A percentile compares a stretch with the other conserved stretches of the same genome.
These are phyloP conservation scores for Tolypocladium inflatum DNA, from an alignment of 2,329 filamentous ascomycete species.

Conservation along the genomic window DNA sequence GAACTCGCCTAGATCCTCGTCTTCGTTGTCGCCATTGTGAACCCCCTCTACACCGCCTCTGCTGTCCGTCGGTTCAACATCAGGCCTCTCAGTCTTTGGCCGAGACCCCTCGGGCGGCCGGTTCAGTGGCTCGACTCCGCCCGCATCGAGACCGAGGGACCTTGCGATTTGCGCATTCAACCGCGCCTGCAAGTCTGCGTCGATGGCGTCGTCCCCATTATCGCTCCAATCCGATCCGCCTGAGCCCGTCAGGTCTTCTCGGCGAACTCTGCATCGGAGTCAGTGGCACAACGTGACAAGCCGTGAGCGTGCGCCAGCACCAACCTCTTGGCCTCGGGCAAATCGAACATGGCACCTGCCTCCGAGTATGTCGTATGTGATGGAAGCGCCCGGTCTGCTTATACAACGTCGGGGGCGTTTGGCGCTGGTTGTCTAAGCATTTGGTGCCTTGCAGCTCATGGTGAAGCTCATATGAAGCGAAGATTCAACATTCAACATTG, in stretches of 20 bases:
- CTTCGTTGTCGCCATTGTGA: slow-evolving; percentile 14
- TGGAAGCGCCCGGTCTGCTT: neutral
- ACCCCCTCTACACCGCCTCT: neutral
- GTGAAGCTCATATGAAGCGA: neutral
- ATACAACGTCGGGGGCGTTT: neutral
- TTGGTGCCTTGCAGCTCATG: neutral
- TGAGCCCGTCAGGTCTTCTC: slow-evolving; percentile 40
- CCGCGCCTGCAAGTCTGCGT: slow-evolving; percentile 30
- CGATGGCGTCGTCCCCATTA: slow-evolving; percentile 20
- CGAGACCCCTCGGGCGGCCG: neutral
- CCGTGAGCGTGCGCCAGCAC: neutral
- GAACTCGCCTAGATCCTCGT: slow-evolving; percentile 31
- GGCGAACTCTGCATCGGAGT: slow-evolving; percentile 35
- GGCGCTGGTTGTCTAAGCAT: neutral
- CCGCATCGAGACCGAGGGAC: slow-evolving; percentile 31
- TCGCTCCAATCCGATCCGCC: slow-evolving; percentile 14
- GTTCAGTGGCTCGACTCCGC: neutral
- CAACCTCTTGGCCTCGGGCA: slow-evolving; percentile 22
- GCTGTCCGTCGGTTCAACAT: slow-evolving; percentile 2
- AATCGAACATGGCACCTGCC: slow-evolving; percentile 15
- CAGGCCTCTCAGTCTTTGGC: neutral
- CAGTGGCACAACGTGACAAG: neutral
- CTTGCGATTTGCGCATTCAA: slow-evolving; percentile 39
- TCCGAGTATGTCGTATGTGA: neutral
- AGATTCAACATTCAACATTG: neutral